phyloP scores from a whole-genome alignment of 2,329 filamentous ascomycete species.

The Raffaelea arxii region DNA sequence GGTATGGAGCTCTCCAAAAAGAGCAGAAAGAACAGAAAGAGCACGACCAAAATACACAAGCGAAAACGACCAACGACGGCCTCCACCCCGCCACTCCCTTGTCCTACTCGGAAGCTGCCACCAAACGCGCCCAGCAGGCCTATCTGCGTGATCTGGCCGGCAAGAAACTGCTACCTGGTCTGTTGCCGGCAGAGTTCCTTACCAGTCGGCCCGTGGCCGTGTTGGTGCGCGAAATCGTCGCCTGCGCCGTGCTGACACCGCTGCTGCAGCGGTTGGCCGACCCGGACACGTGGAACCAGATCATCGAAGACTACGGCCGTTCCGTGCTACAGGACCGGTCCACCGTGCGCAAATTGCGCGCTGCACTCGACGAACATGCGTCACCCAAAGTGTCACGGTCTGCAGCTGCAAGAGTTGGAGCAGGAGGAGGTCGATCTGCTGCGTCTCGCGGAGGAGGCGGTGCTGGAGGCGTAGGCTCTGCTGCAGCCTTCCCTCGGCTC shows the following conservation, averaged over 20 bases:
- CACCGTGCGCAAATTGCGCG: constrained; percentile 82
- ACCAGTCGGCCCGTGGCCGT: constrained; percentile 73
- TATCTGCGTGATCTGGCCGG: constrained; percentile 70
- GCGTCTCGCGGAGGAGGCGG: not conserved
- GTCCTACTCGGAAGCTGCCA: constrained; percentile 60
- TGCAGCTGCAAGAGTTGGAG: not conserved
- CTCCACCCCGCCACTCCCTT: constrained; percentile 79
- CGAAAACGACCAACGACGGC: no score
- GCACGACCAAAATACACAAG: no score
- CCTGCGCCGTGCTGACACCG: constrained; percentile 81
- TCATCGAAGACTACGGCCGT: constrained; percentile 82
- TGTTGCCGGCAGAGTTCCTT: constrained; percentile 65
- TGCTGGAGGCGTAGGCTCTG: not conserved
- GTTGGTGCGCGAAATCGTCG: constrained; percentile 80
- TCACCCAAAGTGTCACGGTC: constrained; percentile 56
- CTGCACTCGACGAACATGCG: constrained; percentile 87
- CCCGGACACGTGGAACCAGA: constrained; percentile 94
- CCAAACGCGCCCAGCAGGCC: constrained; percentile 76
- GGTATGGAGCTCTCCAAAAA: constrained; percentile 58
- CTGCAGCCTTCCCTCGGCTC: constrained; percentile 63
- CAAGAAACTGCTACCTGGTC: constrained; percentile 54
- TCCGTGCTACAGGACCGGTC: constrained; percentile 90
- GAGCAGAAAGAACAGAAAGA: not conserved
- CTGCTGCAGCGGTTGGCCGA: constrained; percentile 73
- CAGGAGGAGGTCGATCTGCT: not conserved